These are phyloP conservation scores for Arbutus unedo DNA, from an alignment of 148 eudicot species.

Conservation along the genomic window DNA sequence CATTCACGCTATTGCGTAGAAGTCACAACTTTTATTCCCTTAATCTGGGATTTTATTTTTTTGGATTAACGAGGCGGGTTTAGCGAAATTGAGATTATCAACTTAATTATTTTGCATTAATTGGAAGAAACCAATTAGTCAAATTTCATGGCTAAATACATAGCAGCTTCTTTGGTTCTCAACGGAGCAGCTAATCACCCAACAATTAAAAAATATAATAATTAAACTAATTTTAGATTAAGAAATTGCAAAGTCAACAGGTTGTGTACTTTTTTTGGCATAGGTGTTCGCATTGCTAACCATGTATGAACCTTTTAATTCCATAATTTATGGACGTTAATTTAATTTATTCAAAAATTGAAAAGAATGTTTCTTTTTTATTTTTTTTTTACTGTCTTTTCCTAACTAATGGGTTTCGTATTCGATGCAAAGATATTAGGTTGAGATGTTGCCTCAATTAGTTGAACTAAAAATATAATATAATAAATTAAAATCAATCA, in stretches of 20 bases:
- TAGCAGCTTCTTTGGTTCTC: no score
- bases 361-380: background rate
- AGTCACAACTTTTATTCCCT: background rate
- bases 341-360: background rate
- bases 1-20: no score
- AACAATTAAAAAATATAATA: background rate
- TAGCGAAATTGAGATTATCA: conserved; percentile 17
- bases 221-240: background rate
- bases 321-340: background rate
- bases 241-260: background rate
- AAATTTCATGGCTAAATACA: conserved; percentile 14
- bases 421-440: background rate
- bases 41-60: background rate
- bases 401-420: background rate
- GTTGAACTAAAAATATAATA: no score
- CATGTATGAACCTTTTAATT: background rate
- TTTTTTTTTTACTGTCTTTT: background rate
- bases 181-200: no score
- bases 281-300: background rate
- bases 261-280: background rate
- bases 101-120: conserved; percentile 10
- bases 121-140: background rate
- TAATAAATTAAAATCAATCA: no score
- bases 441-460: no score
- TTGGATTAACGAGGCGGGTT: background rate